A percentile compares a stretch with the other conserved stretches of the same genome.
Conservation (phyloP, 108 stramenopile genomes). For the Nitzschia sp. region DNA sequence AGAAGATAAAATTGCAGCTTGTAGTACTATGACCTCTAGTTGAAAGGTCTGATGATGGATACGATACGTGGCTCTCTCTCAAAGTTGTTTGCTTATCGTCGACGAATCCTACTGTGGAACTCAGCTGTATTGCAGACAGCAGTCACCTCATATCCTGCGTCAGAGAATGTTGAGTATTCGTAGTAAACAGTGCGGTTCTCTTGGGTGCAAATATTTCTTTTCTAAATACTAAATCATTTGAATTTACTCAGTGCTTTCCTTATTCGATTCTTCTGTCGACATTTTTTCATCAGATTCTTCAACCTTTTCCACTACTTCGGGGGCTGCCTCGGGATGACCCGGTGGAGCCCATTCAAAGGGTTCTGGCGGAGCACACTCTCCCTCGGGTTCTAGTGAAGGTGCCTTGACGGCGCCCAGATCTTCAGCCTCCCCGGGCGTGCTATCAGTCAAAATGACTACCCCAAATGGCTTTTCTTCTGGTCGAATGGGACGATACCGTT, state of each 20-base stretch:
- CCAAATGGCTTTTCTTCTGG: conserved; percentile 76
- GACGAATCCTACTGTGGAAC: too few relatives aligned
- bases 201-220: too few relatives aligned
- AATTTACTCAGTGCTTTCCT: too few relatives aligned
- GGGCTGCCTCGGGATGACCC: conserved; percentile 8
- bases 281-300: neutral
- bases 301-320: neutral
- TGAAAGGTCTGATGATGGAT: too few relatives aligned
- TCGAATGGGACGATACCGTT: conserved; percentile 86
- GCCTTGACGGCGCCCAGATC: conserved; percentile 82
- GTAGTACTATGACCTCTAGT: too few relatives aligned
- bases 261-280: neutral
- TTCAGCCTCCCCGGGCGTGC: conserved; percentile 83
- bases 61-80: too few relatives aligned
- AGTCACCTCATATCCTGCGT: neutral
- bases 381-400: conserved; percentile 79
- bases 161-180: too few relatives aligned
- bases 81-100: too few relatives aligned
- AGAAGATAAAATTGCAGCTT: too few relatives aligned
- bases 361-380: conserved; percentile 83
- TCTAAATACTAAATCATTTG: too few relatives aligned
- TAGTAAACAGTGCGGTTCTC: too few relatives aligned
- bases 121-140: neutral
- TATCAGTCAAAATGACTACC: conserved; percentile 85
- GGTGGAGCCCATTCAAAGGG: conserved; percentile 90